phyloP scores from a whole-genome alignment of 345 rosid species.

The Syzygium jambos region DNA sequence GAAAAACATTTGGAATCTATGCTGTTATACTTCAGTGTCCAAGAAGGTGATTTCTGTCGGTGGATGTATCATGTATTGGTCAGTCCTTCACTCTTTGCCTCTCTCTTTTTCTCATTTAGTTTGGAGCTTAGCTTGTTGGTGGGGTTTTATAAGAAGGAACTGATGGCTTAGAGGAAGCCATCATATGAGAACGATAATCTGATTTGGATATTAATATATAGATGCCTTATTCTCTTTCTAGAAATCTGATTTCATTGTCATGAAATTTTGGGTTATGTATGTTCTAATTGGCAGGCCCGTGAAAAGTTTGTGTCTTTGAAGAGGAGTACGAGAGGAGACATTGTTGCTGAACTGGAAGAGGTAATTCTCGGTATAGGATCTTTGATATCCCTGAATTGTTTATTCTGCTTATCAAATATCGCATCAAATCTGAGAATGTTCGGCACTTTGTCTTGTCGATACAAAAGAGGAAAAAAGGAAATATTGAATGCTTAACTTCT shows the following conservation, averaged over 20 bases:
- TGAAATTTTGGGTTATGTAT: not conserved
- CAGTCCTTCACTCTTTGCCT: not conserved
- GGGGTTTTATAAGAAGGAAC: not conserved
- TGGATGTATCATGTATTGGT: not conserved
- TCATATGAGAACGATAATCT: not conserved
- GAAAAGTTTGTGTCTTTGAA: conserved; percentile 81
- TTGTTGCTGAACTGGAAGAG: conserved; percentile 83
- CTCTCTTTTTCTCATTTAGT: not conserved
- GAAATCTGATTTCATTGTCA: not conserved
- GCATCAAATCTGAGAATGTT: not conserved
- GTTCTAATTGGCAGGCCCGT: conserved; percentile 45
- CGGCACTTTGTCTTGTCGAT: not conserved
- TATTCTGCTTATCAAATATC: not conserved
- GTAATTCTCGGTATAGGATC: conserved; percentile 19
- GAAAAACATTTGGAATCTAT: not conserved
- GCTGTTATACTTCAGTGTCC: not conserved
- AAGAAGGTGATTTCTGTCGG: not conserved
- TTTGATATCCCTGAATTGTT: not conserved
- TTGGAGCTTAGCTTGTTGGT: not conserved
- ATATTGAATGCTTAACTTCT: not conserved
- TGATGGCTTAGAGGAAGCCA: not conserved
- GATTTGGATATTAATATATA: not conserved
- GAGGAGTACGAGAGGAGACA: conserved; percentile 61
- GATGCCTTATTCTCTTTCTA: not conserved
- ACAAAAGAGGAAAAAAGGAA: not conserved